These are phyloP conservation scores for Raffaelea ambrosiae DNA, from an alignment of 2,329 filamentous ascomycete genomes.

Conservation along the genomic window DNA sequence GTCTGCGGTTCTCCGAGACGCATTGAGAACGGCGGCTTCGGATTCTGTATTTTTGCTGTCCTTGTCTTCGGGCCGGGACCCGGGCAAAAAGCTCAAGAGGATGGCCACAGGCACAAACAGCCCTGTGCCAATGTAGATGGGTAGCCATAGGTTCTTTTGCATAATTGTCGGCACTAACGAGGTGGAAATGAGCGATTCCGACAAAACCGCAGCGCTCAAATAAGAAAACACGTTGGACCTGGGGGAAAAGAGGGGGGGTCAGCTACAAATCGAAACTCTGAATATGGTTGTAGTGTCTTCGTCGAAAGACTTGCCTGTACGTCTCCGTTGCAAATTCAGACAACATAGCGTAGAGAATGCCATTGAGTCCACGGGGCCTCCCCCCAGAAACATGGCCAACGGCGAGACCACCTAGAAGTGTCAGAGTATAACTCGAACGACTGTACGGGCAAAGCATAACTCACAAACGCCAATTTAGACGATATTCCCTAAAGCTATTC, in stretches of 20 bases:
- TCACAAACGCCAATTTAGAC: background rate
- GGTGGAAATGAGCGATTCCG: background rate
- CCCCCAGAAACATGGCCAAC: background rate
- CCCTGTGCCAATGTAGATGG: background rate
- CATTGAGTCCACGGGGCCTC: conserved; percentile 2
- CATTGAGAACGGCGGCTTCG: too few relatives aligned
- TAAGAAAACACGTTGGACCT: conserved; percentile 2
- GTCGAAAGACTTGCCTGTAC: background rate
- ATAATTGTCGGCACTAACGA: background rate
- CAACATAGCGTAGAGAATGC: conserved; percentile 1
- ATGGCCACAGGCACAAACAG: background rate
- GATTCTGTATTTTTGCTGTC: too few relatives aligned
- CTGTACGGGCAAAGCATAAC: too few relatives aligned
- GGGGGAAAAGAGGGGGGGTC: background rate
- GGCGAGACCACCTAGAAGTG: background rate
- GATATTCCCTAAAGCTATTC: background rate
- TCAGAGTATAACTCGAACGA: background rate
- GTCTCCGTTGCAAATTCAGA: conserved; percentile 1
- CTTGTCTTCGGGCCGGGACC: background rate
- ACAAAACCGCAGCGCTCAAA: background rate
- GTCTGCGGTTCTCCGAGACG: too few relatives aligned
- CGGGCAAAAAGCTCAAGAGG: background rate
- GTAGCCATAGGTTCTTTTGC: background rate
- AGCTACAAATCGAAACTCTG: background rate
- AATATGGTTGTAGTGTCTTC: background rate